Evolutionary conservation across 1,284 basidiomycete genomes (phyloP).

Genomic region (Moesziomyces sp.): DNA sequence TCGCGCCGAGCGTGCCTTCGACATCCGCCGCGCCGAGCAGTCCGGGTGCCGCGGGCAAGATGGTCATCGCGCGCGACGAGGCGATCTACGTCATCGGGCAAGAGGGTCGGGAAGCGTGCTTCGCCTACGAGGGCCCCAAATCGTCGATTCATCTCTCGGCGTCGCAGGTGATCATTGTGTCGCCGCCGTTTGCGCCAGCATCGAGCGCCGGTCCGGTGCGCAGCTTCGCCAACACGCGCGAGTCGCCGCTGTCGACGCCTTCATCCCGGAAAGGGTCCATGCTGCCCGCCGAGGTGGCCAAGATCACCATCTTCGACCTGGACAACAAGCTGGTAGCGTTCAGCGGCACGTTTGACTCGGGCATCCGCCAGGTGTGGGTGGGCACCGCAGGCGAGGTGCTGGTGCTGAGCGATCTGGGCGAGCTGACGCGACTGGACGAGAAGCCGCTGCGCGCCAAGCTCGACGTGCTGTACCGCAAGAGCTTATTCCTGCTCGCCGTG

Average conservation of each 20-base stretch:
- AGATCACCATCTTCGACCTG: slow-evolving; percentile 88
- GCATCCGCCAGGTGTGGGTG: slow-evolving; percentile 47
- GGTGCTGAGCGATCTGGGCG: slow-evolving; percentile 51
- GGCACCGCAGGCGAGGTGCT: slow-evolving; percentile 43
- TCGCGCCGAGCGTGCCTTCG: neutral
- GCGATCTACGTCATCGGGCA: slow-evolving; percentile 88
- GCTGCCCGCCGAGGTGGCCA: slow-evolving; percentile 70
- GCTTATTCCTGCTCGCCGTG: slow-evolving; percentile 61
- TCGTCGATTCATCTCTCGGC: slow-evolving; percentile 49
- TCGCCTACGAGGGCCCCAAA: slow-evolving; percentile 72
- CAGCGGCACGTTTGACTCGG: slow-evolving; percentile 53
- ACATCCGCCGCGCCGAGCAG: slow-evolving; percentile 1
- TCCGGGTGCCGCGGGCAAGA: slow-evolving; percentile 73
- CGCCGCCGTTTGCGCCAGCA: slow-evolving; percentile 81
- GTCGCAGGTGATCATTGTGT: slow-evolving; percentile 76
- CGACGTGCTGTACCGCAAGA: slow-evolving; percentile 60
- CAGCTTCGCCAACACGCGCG: slow-evolving; percentile 72
- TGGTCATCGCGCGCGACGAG: slow-evolving; percentile 89
- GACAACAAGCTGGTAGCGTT: slow-evolving; percentile 92
- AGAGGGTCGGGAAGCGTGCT: slow-evolving; percentile 85
- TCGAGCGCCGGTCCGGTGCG: slow-evolving; percentile 77
- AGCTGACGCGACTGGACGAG: slow-evolving; percentile 52
- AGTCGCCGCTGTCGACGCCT: slow-evolving; percentile 32
- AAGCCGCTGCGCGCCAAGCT: slow-evolving; percentile 59
- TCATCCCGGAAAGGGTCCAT: slow-evolving; percentile 15